Base-by-base conservation (phyloP, 1,284 basidiomycete genomes). In the Agaricales sp. region DNA sequence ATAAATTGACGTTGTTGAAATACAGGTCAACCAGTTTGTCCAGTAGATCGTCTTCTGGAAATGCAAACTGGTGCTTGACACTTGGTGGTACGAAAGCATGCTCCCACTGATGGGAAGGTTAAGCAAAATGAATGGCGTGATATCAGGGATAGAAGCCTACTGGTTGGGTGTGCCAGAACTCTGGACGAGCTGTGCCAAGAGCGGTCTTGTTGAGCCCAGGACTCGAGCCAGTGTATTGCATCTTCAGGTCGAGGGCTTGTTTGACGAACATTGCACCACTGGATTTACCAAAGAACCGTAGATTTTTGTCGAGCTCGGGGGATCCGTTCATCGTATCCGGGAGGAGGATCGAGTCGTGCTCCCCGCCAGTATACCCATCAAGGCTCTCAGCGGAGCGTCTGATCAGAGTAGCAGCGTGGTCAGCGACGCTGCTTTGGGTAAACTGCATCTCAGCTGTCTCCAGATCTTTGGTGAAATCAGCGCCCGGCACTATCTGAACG, bases 281-380 rank as follows among this genome's bases (percentile, higher is more conserved):
- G 1, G 81, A 82, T 57, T 86, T 83, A 1, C 86, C 86, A 53
- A 83, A 82, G 62, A 84, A 88, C 6, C 81, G 69, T 11, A 16
- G 41, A 19, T 16, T 16, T 19, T 43, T 64, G 11, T 13, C 22
- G 45, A 52, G 64, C 54, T 21, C 23, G 18, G 19, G 19, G 20
- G 8, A 24, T 11, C 11, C 19, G 16, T 23, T 20, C 20, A 21
- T 43, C 20, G 20, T 43, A 35, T 35, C 30, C 11, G 41, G 41
- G 18, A 43, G 41, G 8, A 43, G n/a, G n/a, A 43, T 16, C 8
- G 41, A 43, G 20, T 35, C 30, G 20, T 43, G 41, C 20, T 43
- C 41, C 11, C 20, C 41, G 11, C 20, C 41, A 8, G 20, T 43
- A 21, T n/a, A 21, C 8, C 20, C 41, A 8, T 43, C 20, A 8